Conservation (phyloP, 805 yeast species). For the Wickerhamiella kurtzmanii region DNA sequence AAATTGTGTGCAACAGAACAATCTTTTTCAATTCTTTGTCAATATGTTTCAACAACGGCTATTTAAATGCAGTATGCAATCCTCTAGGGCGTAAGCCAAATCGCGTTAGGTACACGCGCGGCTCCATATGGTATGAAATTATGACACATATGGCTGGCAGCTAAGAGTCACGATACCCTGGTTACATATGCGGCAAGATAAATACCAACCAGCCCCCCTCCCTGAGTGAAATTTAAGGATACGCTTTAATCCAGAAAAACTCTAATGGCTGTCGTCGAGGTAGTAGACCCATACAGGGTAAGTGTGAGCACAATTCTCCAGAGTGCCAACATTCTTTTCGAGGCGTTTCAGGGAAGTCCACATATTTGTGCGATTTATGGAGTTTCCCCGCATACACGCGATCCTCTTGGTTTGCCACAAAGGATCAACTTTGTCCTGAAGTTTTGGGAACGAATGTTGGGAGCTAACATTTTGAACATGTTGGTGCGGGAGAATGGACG, state of each 20-base stretch:
- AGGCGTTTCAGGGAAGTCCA: neutral
- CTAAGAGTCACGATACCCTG: no score
- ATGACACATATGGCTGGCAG: no score
- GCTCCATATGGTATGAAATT: no score
- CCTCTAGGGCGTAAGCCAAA: no score
- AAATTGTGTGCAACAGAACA: neutral
- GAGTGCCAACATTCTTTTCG: neutral
- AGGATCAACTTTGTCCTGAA: neutral
- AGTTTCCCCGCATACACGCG: neutral
- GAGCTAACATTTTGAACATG: neutral
- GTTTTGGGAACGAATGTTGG: neutral
- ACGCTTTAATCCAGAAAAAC: no score
- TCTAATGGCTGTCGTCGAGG: neutral
- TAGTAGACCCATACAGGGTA: neutral
- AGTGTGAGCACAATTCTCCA: neutral
- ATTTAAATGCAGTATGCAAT: no score
- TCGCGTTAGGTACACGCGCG: no score
- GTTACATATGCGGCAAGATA: no score
- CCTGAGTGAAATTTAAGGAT: no score
- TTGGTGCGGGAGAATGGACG: neutral
- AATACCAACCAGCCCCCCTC: no score
- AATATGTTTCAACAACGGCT: no score
- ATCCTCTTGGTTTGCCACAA: neutral
- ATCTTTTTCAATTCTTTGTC: no score
- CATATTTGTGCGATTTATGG: neutral